Evolutionary conservation across 768 basidiomycete genomes (phyloP).

Genomic region (Candolleomyces aberdarensis): DNA sequence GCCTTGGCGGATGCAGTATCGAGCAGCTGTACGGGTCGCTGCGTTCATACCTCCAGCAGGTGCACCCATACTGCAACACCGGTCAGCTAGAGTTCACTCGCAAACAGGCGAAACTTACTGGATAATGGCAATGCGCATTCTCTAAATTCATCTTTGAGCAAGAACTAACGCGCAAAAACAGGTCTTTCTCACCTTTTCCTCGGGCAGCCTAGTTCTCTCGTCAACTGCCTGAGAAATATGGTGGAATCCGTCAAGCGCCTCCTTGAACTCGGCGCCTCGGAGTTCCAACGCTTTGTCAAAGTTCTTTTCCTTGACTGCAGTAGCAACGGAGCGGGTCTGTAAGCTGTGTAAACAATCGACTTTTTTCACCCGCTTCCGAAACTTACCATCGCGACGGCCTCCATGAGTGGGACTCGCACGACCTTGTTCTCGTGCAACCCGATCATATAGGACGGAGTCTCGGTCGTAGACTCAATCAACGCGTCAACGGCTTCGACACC

Average conservation of each 20-base stretch:
- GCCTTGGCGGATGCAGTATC: slow-evolving; percentile 90
- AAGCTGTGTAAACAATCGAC: slow-evolving; percentile 1
- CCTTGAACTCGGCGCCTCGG: slow-evolving; percentile 88
- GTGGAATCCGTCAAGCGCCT: slow-evolving; percentile 83
- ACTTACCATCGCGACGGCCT: slow-evolving; percentile 84
- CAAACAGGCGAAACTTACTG: slow-evolving; percentile 54
- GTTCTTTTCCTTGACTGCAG: slow-evolving; percentile 78
- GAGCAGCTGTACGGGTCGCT: slow-evolving; percentile 89
- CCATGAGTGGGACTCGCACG: slow-evolving; percentile 84
- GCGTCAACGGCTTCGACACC: slow-evolving; percentile 91
- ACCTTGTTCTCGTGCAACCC: slow-evolving; percentile 96
- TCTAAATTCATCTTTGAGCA: slow-evolving; percentile 35
- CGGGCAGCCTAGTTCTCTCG: slow-evolving; percentile 47
- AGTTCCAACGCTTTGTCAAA: slow-evolving; percentile 85
- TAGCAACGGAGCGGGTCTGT: slow-evolving; percentile 83
- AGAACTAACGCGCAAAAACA: background rate
- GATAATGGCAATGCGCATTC: slow-evolving; percentile 78
- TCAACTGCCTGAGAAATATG: slow-evolving; percentile 64
- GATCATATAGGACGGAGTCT: slow-evolving; percentile 96
- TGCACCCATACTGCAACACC: slow-evolving; percentile 72
- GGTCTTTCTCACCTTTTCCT: slow-evolving; percentile 36
- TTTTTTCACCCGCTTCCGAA: background rate
- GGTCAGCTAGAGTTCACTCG: background rate
- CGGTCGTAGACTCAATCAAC: slow-evolving; percentile 78
- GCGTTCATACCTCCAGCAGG: slow-evolving; percentile 99